Base-by-base conservation (phyloP, 2,329 filamentous ascomycete genomes). In the Rhytidhysteron rufulum region DNA sequence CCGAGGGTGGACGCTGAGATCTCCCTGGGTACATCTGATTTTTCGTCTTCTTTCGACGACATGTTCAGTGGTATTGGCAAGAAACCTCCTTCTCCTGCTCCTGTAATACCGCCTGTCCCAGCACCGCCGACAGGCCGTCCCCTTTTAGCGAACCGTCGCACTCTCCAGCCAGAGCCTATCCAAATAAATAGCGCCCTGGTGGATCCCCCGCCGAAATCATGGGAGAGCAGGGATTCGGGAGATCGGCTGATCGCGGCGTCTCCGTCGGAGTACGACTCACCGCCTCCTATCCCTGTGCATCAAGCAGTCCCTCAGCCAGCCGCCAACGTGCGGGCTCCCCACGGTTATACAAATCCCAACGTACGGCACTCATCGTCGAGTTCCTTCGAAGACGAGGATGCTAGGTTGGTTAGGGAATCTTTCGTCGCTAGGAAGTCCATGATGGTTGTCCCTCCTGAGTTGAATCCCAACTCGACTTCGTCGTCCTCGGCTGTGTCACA, bases 151-250 rank as follows among this genome's bases (percentile, higher is more conserved):
- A 57, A 57, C 39, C 62, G 61, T 51, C 60, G 60, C 24, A 52
- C 53, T 42, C 60, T 60, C 50, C 60, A 64, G 42, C 53, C 60
- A 6, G 58, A 63, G 37, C 69, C 74, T 8, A 69, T 75, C 41
- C 66, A 63, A 35, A 69, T 69, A 38, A 64, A 74, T 48, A 62
- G 62, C 40, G 65, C 66, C 22, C 58, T 65, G 39, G 59, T 74
- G 15, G 71, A 74, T 39, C 60, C 68, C 15, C 72, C 74, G 13
- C 71, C 73, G 39, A 71, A 71, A 47, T 77, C 75, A 20, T 76
- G 71, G 70, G 70, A 68, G 39, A 77, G 73, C 50, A 70, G 69
- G 38, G 67, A 69, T 37, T 77, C 74, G 2, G 65, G 64, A 39
- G 74, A 78, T 38, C 69, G 70, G 24, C 59, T 77, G 34, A 72